Base-by-base conservation (phyloP, 2,329 filamentous ascomycete species). In the Pyrenophora tritici-repentis region DNA sequence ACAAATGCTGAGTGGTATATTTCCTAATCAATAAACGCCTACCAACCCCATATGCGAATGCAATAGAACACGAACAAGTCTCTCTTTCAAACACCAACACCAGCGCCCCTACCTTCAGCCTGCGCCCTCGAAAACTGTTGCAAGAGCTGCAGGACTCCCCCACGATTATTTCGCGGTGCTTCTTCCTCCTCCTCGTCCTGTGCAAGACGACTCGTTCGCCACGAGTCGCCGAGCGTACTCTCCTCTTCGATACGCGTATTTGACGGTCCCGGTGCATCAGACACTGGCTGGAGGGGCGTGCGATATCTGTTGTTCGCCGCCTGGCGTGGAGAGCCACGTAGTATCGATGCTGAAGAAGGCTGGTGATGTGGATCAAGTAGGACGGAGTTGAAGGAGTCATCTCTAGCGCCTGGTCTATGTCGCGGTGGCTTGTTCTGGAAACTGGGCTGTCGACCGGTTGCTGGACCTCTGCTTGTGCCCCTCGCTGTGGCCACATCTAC, bases 341-440 rank as follows among this genome's bases (percentile, higher is more conserved):
- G 50, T 34, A 57, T 75, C 8, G 80, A 78, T 1, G 76, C 75
- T 1, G 80, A 77, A 6, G 80, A 77, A 5, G 88, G 88, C 54
- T 91, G 88, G 55, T 92, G 86, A 65, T 89, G 88, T 2, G 88
- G 85, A 71, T 92, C 89, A 2, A 92, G 78, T 1, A 92, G 78
- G 58, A 89, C 83, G 1, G 88, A 91, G 14, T 85, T 83, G 81
- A 89, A 86, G 4, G 87, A 87, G 8, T 86, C 88, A 4, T 69
- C 69, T 45, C 62, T 55, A 47, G 56, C 44, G 50, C 46, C 36
- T 31, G 62, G 58, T 8, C 55, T 60, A 43, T 61, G 58, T 45
- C 59, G 56, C 5, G 64, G 56, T 14, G 66, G 60, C 18, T 67
- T 63, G 14, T 66, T 67, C 22, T 65, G 67, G 3, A 61, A 38